These are phyloP conservation scores for Hansenula sp. DNA, from an alignment of 1,139 yeast species.

Conservation along the genomic window DNA sequence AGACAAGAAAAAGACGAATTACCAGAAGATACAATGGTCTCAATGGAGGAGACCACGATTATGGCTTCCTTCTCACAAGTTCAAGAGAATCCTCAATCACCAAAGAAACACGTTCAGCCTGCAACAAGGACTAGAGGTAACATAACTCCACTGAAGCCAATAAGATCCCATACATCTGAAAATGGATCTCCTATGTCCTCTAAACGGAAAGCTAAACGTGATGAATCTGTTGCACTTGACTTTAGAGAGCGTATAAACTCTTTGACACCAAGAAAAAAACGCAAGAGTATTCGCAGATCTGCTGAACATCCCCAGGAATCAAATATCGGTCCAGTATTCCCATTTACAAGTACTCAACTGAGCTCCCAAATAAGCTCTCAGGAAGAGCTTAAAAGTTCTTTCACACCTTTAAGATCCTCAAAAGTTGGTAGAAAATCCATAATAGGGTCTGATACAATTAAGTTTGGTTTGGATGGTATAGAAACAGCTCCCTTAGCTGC, in stretches of 20 bases:
- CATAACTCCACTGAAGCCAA: slow-evolving; percentile 5
- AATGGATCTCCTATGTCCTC: slow-evolving; percentile 23
- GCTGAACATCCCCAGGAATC: neutral
- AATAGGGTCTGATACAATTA: slow-evolving; percentile 2
- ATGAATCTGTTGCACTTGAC: slow-evolving; percentile 9
- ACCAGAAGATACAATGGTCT: too few species aligned
- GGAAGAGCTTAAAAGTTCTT: slow-evolving; percentile 12
- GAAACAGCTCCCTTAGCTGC: slow-evolving; percentile 18
- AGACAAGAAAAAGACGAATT: too few species aligned
- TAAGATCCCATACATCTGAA: slow-evolving; percentile 21
- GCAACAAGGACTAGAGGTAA: neutral
- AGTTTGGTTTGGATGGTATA: slow-evolving; percentile 8
- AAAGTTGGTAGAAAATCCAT: slow-evolving; percentile 11
- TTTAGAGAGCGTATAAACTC: slow-evolving; percentile 19
- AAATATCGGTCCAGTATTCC: neutral
- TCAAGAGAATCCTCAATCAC: neutral
- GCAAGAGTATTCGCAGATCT: slow-evolving; percentile 16
- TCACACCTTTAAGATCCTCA: slow-evolving; percentile 20
- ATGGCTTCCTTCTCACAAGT: too few species aligned
- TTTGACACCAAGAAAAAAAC: slow-evolving; percentile 20
- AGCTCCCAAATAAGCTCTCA: slow-evolving; percentile 9
- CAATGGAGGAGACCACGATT: slow-evolving; percentile 5
- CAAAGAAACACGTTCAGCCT: neutral
- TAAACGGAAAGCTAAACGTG: slow-evolving; percentile 14
- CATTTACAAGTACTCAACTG: neutral